Evolutionary conservation across 352 stramenopile species (phyloP), one percentile per base, ranked within the genome.

Genomic region (Detonula confervacea): DNA sequence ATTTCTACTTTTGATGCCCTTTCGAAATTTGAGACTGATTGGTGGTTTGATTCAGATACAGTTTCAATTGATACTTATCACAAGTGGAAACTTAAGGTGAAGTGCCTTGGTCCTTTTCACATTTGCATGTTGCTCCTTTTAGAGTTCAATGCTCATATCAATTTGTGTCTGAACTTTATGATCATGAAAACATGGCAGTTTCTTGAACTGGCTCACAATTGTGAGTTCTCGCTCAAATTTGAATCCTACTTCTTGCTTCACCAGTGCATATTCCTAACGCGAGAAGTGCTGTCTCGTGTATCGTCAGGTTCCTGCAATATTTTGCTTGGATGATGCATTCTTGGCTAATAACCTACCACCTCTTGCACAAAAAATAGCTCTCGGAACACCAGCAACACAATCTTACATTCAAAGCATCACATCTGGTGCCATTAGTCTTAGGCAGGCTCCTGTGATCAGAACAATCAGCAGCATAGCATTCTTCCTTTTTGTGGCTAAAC

Each of bases 151-250:
- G n/a, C n/a, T n/a, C n/a, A n/a, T n/a, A 42, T 42, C 11, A 42
- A 42, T 42, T 42, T 42, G 33, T 42, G 5, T 42, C 33, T 42
- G 33, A 42, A 12, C 33, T 11, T 42, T 42, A 5, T 42, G 5
- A 12, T 11, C 33, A 42, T 42, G 33, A 12, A 11, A 42, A 12
- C 11, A 42, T 11, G 5, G 5, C 29, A 87, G 75, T 46, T 91
- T 87, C 54, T 60, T 91, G 39, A 91, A 91, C 54, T 91, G 84
- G 81, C 46, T 90, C 6, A 90, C 83, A 47, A 80, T 80, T 30
- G 73, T 90, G 44, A 52, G 59, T 67, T 16, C 18, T 49, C 25
- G n/a, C n/a, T n/a, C n/a, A n/a, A n/a, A n/a, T n/a, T n/a, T n/a
- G n/a, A n/a, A n/a, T n/a, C n/a, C n/a, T n/a, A n/a, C n/a, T n/a